Evolutionary conservation across 2,329 filamentous ascomycete species (phyloP).

Genomic region (Sarocladiaceae sp.): DNA sequence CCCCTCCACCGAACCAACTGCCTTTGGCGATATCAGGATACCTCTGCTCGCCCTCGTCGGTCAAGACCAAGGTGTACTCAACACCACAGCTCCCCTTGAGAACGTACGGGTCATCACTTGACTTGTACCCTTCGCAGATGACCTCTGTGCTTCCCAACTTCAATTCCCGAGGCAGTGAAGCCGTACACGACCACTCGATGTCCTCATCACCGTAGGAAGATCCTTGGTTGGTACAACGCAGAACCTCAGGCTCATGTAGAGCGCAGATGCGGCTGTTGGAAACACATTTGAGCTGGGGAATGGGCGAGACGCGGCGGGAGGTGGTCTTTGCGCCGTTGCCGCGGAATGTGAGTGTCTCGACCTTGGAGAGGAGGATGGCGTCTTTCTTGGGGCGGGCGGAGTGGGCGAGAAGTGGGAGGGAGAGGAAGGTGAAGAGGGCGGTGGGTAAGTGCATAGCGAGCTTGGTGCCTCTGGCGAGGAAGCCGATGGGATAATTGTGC

Average conservation of each 20-base stretch:
- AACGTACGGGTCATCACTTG: constrained; percentile 73
- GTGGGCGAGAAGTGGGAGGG: constrained; percentile 20
- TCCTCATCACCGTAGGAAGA: constrained; percentile 72
- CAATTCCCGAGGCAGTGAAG: constrained; percentile 52
- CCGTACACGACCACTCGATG: constrained; percentile 84
- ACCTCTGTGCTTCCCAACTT: constrained; percentile 82
- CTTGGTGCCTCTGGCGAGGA: no score
- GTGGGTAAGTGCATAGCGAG: constrained; percentile 3
- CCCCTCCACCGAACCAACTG: constrained; percentile 26
- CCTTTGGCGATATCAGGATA: constrained; percentile 51
- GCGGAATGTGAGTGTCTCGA: constrained; percentile 74
- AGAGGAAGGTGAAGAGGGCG: constrained; percentile 13
- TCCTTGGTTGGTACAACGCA: constrained; percentile 88
- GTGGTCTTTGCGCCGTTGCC: constrained; percentile 58
- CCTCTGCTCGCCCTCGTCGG: constrained; percentile 64
- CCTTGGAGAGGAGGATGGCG: constrained; percentile 52
- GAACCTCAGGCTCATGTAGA: constrained; percentile 64
- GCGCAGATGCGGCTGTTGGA: constrained; percentile 58
- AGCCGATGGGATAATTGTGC: no score
- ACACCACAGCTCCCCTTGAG: constrained; percentile 89
- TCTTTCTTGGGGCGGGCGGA: constrained; percentile 31
- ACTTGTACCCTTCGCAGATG: constrained; percentile 81
- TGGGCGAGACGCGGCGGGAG: constrained; percentile 66
- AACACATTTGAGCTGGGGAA: constrained; percentile 74
- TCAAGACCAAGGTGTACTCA: constrained; percentile 77